Percentiles rank a stretch among this genome's conserved stretches.
These are phyloP conservation scores for Isoetes engelmannii DNA, from an alignment of 83 land plant genomes.

Conservation along the genomic window DNA sequence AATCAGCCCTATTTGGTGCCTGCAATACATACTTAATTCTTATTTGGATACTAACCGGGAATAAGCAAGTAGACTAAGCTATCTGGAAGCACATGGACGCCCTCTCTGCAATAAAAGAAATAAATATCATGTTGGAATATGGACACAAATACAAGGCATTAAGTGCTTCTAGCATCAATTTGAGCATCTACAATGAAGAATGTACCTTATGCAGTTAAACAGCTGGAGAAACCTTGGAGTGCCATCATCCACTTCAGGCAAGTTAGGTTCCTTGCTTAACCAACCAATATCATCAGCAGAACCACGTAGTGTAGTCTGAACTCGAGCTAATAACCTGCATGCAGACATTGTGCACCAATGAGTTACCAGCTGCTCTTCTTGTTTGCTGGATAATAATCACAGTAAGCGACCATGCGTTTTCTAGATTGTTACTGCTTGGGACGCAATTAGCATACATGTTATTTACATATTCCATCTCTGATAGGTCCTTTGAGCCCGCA, in stretches of 20 bases:
- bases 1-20: no score
- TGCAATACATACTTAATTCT: background rate
- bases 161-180: no score
- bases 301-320: conserved; percentile 37
- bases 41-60: conserved; percentile 22
- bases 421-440: background rate
- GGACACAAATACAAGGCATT: no score
- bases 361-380: background rate
- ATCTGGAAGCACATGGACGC: conserved; percentile 34
- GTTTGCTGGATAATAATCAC: background rate
- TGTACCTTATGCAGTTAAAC: conserved; percentile 25
- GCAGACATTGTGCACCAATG: background rate
- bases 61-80: conserved; percentile 29
- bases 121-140: background rate
- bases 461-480: background rate
- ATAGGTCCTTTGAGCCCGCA: background rate
- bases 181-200: background rate
- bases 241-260: conserved; percentile 29
- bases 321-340: conserved; percentile 28
- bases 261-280: conserved; percentile 23
- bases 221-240: conserved; percentile 24
- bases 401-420: background rate
- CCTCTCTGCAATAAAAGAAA: conserved; percentile 23
- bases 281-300: conserved; percentile 41
- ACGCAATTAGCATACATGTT: background rate